These are phyloP conservation scores for Tulasnella sp. DNA, from an alignment of 768 basidiomycete species.

Conservation along the genomic window DNA sequence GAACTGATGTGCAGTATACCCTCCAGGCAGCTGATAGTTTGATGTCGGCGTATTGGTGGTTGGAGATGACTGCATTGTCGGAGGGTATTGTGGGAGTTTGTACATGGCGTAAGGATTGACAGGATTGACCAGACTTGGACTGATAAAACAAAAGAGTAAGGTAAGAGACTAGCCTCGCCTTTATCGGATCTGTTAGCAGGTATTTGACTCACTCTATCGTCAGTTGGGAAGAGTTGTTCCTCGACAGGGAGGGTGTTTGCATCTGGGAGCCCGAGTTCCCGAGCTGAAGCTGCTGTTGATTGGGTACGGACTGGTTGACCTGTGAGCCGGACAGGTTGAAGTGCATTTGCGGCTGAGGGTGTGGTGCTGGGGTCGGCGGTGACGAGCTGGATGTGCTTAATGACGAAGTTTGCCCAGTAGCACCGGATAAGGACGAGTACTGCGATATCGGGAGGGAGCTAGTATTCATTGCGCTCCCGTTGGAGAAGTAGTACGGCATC, in stretches of 20 bases:
- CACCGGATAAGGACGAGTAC: slow-evolving; percentile 7
- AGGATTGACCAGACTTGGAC: background rate
- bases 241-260: background rate
- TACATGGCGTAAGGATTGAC: background rate
- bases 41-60: background rate
- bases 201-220: slow-evolving; percentile 58
- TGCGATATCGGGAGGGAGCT: background rate
- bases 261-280: background rate
- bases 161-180: background rate
- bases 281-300: slow-evolving; percentile 16
- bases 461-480: background rate
- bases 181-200: slow-evolving; percentile 4
- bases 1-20: background rate
- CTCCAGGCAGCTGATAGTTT: background rate
- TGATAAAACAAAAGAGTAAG: background rate
- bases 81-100: slow-evolving; percentile 33
- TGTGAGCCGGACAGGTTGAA: background rate
- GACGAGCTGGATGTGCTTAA: slow-evolving; percentile 1
- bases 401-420: background rate
- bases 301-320: slow-evolving; percentile 13
- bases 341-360: slow-evolving; percentile 19
- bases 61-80: slow-evolving; percentile 52
- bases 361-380: background rate
- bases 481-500: background rate
- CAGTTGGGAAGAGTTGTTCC: background rate